Base-by-base conservation (phyloP, 192 early-diverging fungal genomes). In the Glomus cerebriforme region DNA sequence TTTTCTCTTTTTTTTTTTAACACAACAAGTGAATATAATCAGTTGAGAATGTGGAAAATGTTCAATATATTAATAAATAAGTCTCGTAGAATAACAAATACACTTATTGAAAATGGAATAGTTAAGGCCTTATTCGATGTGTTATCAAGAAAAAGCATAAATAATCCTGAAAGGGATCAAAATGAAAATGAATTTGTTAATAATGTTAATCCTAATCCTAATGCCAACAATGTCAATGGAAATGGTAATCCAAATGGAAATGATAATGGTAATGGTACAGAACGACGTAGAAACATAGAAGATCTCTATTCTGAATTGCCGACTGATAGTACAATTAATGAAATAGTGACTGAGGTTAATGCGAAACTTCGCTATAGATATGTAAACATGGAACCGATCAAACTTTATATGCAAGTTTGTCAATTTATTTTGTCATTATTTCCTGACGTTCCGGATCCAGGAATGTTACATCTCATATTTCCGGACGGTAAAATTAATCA, bases 21-120 rank as follows among this genome's bases (percentile, higher is more conserved):
- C 9, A 67, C 32, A 34, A 22, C 19, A 67, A 34, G 32, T 34
- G 65, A 67, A 34, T 22, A 67, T 8, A 34, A 34, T 67, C 27
- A 67, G 27, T 31, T 67, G 32, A 29, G 19, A 22, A 34, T 67
- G 2, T 67, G 65, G 65, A 67, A 67, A 34, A 67, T 67, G 65
- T 67, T 67, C 17, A 67, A 12, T 22, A 67, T 22, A 9, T 67
- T 67, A 32, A 34, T 32, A 31, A 34, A 31, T 34, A 67, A 67
- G 22, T 67, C 65, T 7, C 65, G 31, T 17, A 54, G 49, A 54
- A 54, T 54, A 54, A 54, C 49, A n/a, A 54, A 54, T 19, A 22
- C 19, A 54, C 49, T 54, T 54, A 54, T 54, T 54, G 49, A 54
- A 19, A 54, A 54, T 54, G 49, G 49, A 54, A 22, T 54, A 17